A percentile compares a stretch with the other conserved stretches of the same genome.
These are phyloP conservation scores for Penicillium concentricum DNA, from an alignment of 2,329 filamentous ascomycete genomes.

Conservation along the genomic window DNA sequence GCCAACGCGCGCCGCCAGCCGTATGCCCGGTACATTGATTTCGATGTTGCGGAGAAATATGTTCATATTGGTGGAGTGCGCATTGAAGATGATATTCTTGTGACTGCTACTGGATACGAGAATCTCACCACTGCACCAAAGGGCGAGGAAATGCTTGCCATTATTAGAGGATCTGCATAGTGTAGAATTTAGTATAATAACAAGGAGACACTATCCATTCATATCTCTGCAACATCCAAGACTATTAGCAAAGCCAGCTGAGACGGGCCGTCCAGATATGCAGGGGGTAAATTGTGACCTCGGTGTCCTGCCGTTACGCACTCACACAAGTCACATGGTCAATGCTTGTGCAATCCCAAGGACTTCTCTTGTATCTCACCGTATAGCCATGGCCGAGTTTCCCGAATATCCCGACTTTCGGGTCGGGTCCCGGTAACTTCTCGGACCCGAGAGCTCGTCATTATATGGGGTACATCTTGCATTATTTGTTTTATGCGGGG, in stretches of 20 bases:
- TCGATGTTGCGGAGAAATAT: conserved; percentile 40
- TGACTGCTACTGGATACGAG: conserved; percentile 66
- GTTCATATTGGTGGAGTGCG: conserved; percentile 46
- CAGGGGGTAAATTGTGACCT: neutral
- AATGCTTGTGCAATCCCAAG: neutral
- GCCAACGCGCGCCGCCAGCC: conserved; percentile 33
- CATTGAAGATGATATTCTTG: conserved; percentile 62
- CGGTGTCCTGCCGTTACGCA: neutral
- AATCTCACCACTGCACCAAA: conserved; percentile 73
- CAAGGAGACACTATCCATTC: neutral
- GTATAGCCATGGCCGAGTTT: neutral
- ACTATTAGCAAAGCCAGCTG: neutral
- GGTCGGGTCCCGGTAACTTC: neutral
- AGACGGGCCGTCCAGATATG: neutral
- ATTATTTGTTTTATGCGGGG: neutral
- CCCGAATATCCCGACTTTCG: neutral
- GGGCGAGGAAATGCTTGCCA: conserved; percentile 54
- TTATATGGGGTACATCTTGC: too few species aligned
- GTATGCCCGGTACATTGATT: conserved; percentile 39
- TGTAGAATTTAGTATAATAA: neutral
- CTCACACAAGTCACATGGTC: too few species aligned
- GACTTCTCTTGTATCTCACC: neutral
- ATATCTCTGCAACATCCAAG: neutral
- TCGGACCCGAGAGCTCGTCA: neutral
- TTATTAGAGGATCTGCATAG: conserved; percentile 32